phyloP scores from a whole-genome alignment of 106 monocot species.

The Posidonia australis region DNA sequence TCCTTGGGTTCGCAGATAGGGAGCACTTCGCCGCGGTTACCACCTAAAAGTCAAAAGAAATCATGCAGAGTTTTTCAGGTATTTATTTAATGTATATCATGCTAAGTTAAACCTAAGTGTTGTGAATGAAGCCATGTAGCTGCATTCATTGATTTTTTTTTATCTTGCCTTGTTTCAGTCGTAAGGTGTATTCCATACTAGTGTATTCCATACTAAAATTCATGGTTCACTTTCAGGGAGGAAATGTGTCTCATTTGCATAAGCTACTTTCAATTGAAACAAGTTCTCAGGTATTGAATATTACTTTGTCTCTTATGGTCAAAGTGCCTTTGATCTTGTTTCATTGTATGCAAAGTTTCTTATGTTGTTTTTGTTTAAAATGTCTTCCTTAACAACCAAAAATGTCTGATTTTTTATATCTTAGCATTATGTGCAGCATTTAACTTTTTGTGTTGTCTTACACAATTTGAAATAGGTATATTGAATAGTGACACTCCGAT shows the following conservation, averaged over 20 bases:
- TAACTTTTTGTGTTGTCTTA: neutral
- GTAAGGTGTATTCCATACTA: neutral
- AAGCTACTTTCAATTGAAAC: constrained; percentile 76
- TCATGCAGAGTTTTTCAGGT: constrained; percentile 89
- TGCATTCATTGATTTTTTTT: too few relatives aligned
- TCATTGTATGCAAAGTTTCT: neutral
- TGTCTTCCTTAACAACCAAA: neutral
- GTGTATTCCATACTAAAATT: constrained; percentile 9
- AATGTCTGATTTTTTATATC: constrained; percentile 2
- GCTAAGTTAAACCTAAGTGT: neutral
- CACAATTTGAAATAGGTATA: neutral
- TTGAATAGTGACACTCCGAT: too few relatives aligned
- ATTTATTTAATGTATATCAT: constrained; percentile 1
- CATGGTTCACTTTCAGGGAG: constrained; percentile 47
- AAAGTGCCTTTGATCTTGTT: neutral
- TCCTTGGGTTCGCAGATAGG: constrained; percentile 46
- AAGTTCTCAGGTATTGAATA: constrained; percentile 70
- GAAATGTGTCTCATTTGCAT: constrained; percentile 85
- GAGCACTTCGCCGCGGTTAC: constrained; percentile 38
- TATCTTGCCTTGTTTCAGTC: too few relatives aligned
- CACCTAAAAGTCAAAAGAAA: constrained; percentile 26
- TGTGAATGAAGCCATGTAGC: too few relatives aligned
- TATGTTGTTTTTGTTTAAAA: neutral
- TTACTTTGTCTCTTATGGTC: neutral
- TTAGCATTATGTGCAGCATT: too few relatives aligned